These are phyloP conservation scores for Alternaria arbusti DNA, from an alignment of 2,329 filamentous ascomycete species.

Conservation along the genomic window DNA sequence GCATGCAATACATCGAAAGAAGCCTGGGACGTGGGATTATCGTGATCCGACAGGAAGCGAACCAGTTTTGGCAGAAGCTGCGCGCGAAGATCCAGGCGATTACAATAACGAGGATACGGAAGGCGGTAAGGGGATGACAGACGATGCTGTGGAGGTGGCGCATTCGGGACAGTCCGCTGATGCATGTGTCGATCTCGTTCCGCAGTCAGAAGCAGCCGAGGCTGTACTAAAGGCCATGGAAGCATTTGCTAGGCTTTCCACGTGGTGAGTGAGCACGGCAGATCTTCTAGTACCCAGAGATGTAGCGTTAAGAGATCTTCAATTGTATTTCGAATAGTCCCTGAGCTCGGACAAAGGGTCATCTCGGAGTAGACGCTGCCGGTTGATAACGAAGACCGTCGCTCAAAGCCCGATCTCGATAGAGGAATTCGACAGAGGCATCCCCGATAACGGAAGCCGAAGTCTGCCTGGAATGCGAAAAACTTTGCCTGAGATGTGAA, in stretches of 20 bases:
- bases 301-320: not conserved
- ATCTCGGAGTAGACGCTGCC: not conserved
- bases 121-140: not conserved
- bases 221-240: conserved; percentile 12
- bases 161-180: conserved; percentile 1
- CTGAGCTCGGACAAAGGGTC: not conserved
- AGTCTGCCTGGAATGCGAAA: not conserved
- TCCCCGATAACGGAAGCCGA: not conserved
- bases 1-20: not conserved
- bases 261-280: not conserved
- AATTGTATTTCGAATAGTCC: not conserved
- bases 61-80: not conserved
- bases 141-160: not conserved
- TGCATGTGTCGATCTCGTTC: conserved; percentile 5
- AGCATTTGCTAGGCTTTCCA: conserved; percentile 5
- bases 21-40: conserved; percentile 1
- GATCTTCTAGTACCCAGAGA: not conserved
- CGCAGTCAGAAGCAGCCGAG: conserved; percentile 9
- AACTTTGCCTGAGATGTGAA: not conserved
- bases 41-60: not conserved
- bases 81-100: not conserved
- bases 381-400: not conserved
- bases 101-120: not conserved
- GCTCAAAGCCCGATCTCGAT: not conserved
- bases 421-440: not conserved